Evolutionary conservation across 2,329 filamentous ascomycete species (phyloP).

Genomic region (Cercospora nicotianae): DNA sequence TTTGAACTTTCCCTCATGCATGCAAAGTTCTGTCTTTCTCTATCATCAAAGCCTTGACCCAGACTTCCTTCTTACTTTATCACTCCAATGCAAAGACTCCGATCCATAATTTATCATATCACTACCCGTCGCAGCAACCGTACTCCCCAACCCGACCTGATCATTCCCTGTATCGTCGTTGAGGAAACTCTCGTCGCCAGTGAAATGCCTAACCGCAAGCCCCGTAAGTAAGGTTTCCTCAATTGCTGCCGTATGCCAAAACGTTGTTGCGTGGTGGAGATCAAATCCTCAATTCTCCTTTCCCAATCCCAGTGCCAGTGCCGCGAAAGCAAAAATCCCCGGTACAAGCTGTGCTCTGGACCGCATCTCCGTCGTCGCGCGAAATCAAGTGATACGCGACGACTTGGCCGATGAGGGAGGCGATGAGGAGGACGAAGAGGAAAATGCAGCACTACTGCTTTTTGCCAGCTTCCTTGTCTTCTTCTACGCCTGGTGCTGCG

Average conservation of each 20-base stretch:
- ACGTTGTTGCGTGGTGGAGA: too few relatives aligned
- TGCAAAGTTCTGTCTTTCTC: not conserved
- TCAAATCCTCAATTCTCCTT: not conserved
- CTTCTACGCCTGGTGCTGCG: not conserved
- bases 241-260: too few relatives aligned
- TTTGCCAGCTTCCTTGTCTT: slow-evolving; percentile 1
- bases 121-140: not conserved
- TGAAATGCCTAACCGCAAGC: slow-evolving; percentile 49
- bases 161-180: slow-evolving; percentile 36
- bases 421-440: not conserved
- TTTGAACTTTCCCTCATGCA: not conserved
- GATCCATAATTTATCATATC: slow-evolving; percentile 12
- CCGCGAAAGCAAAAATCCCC: not conserved
- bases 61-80: not conserved
- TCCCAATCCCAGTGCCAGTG: not conserved
- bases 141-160: not conserved
- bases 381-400: not conserved
- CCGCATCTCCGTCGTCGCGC: not conserved
- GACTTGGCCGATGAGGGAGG: not conserved
- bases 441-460: slow-evolving; percentile 6
- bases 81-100: slow-evolving; percentile 12
- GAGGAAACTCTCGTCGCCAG: slow-evolving; percentile 59
- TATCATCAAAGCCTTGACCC: slow-evolving; percentile 7
- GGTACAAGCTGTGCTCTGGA: not conserved
- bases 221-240: slow-evolving; percentile 17